Percentiles rank a stretch among this genome's conserved stretches.
Evolutionary conservation across 2,329 filamentous ascomycete species (phyloP).

Genomic region (Gnomoniopsis sp.): DNA sequence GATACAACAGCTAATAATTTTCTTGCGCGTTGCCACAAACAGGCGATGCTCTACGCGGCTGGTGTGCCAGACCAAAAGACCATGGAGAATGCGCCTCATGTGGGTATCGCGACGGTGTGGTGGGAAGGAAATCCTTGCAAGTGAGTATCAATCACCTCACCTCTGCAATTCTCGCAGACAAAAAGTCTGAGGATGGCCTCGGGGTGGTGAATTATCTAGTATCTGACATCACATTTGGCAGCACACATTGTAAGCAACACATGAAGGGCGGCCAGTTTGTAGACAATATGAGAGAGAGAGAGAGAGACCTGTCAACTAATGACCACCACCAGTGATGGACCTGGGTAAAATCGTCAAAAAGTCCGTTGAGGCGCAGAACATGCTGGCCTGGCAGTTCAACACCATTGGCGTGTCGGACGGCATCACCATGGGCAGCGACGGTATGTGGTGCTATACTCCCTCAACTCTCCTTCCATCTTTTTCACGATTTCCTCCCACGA

Average conservation of each 20-base stretch:
- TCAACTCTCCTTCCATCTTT: constrained; percentile 41
- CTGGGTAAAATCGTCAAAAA: constrained; percentile 72
- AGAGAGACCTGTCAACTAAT: background rate
- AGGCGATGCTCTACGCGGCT: constrained; percentile 98
- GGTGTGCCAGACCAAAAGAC: constrained; percentile 74
- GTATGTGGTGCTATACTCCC: no score
- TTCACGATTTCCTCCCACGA: no score
- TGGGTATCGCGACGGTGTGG: constrained; percentile 98
- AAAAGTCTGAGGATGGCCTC: no score
- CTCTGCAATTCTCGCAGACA: no score
- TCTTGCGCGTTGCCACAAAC: constrained; percentile 76
- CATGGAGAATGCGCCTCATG: constrained; percentile 88
- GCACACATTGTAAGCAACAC: constrained; percentile 50
- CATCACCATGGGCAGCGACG: constrained; percentile 84
- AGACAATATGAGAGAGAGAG: background rate
- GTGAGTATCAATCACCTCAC: no score
- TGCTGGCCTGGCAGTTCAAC: constrained; percentile 97
- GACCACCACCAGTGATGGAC: constrained; percentile 72
- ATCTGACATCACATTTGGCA: constrained; percentile 25
- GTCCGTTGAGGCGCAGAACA: constrained; percentile 63
- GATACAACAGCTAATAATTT: constrained; percentile 82
- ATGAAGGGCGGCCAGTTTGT: constrained; percentile 43
- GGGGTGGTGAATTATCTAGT: no score
- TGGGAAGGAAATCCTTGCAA: constrained; percentile 98
- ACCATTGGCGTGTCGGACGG: constrained; percentile 96